phyloP scores from a whole-genome alignment of 495 filamentous ascomycete species.

The Podospora anserina region DNA sequence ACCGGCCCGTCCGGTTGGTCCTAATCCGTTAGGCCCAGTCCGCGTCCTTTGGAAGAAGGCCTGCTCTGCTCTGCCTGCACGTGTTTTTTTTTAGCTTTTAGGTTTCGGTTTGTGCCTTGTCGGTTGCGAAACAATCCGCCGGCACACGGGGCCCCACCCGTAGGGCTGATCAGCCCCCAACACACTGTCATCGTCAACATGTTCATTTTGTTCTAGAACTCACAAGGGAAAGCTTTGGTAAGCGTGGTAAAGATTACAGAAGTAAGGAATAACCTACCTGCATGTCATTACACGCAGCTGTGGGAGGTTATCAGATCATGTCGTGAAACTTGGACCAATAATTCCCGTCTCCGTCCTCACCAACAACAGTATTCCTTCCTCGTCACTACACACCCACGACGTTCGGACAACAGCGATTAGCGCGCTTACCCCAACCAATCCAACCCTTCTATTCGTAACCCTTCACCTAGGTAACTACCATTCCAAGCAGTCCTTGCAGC shows the following conservation, averaged over 20 bases:
- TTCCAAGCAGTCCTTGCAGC: neutral
- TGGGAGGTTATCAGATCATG: neutral
- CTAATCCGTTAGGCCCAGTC: neutral
- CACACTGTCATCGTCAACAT: neutral
- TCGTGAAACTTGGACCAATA: neutral
- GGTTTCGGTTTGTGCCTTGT: neutral
- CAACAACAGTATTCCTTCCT: too few relatives aligned
- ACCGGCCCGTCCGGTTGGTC: neutral
- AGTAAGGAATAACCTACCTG: neutral
- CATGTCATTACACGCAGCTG: neutral
- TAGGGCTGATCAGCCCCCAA: neutral
- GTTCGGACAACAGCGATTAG: neutral
- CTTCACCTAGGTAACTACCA: neutral
- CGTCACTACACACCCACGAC: too few relatives aligned
- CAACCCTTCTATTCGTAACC: neutral
- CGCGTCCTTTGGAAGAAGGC: neutral
- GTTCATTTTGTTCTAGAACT: neutral
- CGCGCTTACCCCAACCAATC: neutral
- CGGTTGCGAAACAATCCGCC: neutral
- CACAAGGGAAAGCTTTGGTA: too few relatives aligned
- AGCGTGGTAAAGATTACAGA: neutral
- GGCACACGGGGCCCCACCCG: neutral
- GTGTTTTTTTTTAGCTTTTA: neutral
- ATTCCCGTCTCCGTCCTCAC: neutral
- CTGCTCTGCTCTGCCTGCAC: neutral